Conservation (phyloP, 1,139 yeast species). For the Yamadazyma jaroonii region DNA sequence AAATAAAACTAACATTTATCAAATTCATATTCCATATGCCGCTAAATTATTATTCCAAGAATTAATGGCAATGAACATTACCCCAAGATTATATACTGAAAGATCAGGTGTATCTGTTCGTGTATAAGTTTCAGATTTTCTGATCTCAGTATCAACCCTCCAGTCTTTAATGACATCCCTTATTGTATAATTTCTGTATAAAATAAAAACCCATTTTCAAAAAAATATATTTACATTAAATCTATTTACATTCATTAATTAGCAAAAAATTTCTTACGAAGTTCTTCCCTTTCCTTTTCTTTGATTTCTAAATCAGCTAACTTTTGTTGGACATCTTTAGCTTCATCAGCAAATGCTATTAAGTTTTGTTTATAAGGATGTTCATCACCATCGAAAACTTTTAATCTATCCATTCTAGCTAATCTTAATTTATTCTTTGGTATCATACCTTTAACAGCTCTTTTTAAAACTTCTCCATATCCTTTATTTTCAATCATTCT, state of each 20-base stretch:
- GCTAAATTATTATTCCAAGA: constrained; percentile 96
- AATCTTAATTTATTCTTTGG: constrained; percentile 88
- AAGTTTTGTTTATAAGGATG: constrained; percentile 84
- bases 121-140: too few relatives aligned
- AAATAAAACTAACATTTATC: constrained; percentile 96
- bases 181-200: constrained; percentile 10
- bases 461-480: constrained; percentile 71
- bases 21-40: constrained; percentile 95
- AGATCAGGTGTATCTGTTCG: constrained; percentile 45
- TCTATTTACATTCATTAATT: constrained; percentile 17
- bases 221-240: constrained; percentile 8
- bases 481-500: constrained; percentile 78
- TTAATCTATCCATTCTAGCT: constrained; percentile 76
- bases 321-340: constrained; percentile 47
- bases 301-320: constrained; percentile 35
- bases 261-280: constrained; percentile 35
- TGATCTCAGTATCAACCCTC: too few relatives aligned
- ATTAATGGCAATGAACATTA: constrained; percentile 97
- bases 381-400: constrained; percentile 82
- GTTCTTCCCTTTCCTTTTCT: constrained; percentile 31
- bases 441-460: constrained; percentile 94
- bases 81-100: constrained; percentile 81
- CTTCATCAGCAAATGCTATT: constrained; percentile 84
- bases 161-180: too few relatives aligned
- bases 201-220: constrained; percentile 4